phyloP scores from a whole-genome alignment of 768 basidiomycete species.

The Daedaleopsis sinensis region DNA sequence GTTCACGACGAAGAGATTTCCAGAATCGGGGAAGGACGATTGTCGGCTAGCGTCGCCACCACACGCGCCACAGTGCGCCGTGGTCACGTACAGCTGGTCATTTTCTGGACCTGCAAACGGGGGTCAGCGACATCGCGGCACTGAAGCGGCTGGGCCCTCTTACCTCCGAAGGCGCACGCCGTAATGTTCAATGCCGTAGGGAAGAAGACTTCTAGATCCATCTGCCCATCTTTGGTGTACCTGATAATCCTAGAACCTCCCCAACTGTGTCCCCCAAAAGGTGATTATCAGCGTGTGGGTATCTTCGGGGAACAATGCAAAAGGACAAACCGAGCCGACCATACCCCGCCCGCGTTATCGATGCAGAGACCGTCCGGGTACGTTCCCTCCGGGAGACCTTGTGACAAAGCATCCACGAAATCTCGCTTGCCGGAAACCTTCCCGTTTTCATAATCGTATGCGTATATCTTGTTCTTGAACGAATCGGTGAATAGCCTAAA shows the following conservation, averaged over 20 bases:
- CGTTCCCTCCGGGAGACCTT: constrained; percentile 51
- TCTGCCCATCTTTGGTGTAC: constrained; percentile 53
- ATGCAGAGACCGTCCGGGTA: constrained; percentile 71
- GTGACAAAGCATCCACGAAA: constrained; percentile 57
- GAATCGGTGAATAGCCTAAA: constrained; percentile 76
- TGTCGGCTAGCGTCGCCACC: constrained; percentile 57
- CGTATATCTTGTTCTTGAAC: constrained; percentile 63
- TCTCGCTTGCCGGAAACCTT: constrained; percentile 56
- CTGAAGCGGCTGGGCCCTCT: constrained; percentile 10
- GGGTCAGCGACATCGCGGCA: constrained; percentile 5
- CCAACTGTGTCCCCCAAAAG: constrained; percentile 47
- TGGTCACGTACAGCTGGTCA: constrained; percentile 62
- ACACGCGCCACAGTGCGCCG: constrained; percentile 58
- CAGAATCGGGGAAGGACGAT: constrained; percentile 54
- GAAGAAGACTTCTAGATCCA: constrained; percentile 60
- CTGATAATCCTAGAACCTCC: constrained; percentile 62
- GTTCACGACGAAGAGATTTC: constrained; percentile 56
- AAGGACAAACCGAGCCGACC: constrained; percentile 59
- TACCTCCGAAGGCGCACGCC: constrained; percentile 72
- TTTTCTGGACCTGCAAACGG: constrained; percentile 51
- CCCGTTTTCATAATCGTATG: constrained; percentile 65
- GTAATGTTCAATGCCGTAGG: constrained; percentile 68
- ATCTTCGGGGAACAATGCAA: constrained; percentile 16
- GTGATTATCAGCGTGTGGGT: constrained; percentile 10
- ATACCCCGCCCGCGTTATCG: constrained; percentile 63